Percentiles rank a stretch among this genome's conserved stretches.
phyloP scores from a whole-genome alignment of 169 alveolate species.

The Eimeria sp. region DNA sequence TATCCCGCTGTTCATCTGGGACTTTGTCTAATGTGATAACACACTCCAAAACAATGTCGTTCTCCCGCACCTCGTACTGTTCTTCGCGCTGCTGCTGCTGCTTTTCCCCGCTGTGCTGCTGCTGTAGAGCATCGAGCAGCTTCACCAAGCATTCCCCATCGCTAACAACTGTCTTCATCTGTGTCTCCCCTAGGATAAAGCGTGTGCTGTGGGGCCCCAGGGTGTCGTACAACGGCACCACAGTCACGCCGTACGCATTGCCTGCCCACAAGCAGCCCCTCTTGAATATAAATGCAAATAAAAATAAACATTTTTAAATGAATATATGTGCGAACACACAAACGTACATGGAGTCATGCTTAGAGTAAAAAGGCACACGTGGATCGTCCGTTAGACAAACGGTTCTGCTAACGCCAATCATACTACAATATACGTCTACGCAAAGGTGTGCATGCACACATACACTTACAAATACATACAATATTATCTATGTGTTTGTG shows the following conservation, averaged over 20 bases:
- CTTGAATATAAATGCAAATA: not conserved
- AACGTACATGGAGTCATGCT: not conserved
- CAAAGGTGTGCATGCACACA: not conserved
- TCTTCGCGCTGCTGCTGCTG: not conserved
- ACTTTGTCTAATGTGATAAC: conserved; percentile 42
- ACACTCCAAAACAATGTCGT: conserved; percentile 22
- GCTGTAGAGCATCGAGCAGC: conserved; percentile 53
- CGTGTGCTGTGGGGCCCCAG: conserved; percentile 82
- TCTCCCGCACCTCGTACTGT: not conserved
- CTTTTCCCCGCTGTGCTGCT: not conserved
- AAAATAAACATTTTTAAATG: not conserved
- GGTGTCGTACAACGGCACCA: conserved; percentile 85
- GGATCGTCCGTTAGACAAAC: not conserved
- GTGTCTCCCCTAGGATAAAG: conserved; percentile 78
- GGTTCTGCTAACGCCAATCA: too few relatives aligned
- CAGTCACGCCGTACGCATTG: conserved; percentile 81
- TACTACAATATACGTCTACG: too few relatives aligned
- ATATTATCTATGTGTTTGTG: too few relatives aligned
- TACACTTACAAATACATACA: not conserved
- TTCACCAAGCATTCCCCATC: conserved; percentile 64
- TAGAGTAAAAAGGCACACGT: too few relatives aligned
- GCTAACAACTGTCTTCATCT: conserved; percentile 71
- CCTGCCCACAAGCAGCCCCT: conserved; percentile 15
- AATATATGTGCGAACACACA: not conserved
- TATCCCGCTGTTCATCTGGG: not conserved